Evolutionary conservation across 495 filamentous ascomycete species (phyloP), one percentile per base, ranked within the genome.

Genomic region (Ascobolus immersus): DNA sequence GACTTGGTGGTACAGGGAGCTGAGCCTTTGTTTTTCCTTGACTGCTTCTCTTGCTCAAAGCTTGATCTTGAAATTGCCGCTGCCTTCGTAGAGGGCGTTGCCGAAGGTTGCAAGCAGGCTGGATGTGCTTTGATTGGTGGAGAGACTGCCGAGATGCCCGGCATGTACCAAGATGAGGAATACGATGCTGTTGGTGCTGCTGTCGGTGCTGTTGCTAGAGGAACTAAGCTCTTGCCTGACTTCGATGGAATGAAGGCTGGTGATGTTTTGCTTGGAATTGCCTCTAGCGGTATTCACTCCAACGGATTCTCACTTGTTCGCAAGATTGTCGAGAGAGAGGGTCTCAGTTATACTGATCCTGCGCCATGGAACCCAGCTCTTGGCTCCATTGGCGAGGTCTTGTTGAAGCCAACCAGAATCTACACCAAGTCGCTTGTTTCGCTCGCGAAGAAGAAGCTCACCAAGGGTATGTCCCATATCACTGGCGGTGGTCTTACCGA

Each of bases 141-240:
- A 17, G 86, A 96, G 52, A 94, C 86, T 2, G 86, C 86, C 6
- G 86, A 94, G 55, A 92, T 96, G 86, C 82, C 82, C 4, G 80
- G 77, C 28, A 69, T 93, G 53, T 92, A 91, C 56, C 52, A 68
- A 5, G 65, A 61, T 17, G 69, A 76, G 23, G 73, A 81, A 39
- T 94, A 92, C 52, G 82, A 93, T 44, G 77, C 82, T 10, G 80
- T 76, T 13, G 86, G 89, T 38, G 71, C 71, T 20, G 79, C 80
- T 12, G 71, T 81, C 34, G 86, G 86, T 28, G 77, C 77, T 32
- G 74, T 94, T 53, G 48, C 56, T 10, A 52, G 66, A n/a, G 60
- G 58, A 3, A n/a, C n/a, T n/a, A 58, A 64, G 37, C 62, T 80
- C 26, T 64, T 94, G 21, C 86, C 86, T 1, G 58, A 73, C 43